Evolutionary conservation across 2,329 filamentous ascomycete genomes (phyloP), one percentile per base, ranked within the genome.

Genomic region (Erysiphe neolycopersici): DNA sequence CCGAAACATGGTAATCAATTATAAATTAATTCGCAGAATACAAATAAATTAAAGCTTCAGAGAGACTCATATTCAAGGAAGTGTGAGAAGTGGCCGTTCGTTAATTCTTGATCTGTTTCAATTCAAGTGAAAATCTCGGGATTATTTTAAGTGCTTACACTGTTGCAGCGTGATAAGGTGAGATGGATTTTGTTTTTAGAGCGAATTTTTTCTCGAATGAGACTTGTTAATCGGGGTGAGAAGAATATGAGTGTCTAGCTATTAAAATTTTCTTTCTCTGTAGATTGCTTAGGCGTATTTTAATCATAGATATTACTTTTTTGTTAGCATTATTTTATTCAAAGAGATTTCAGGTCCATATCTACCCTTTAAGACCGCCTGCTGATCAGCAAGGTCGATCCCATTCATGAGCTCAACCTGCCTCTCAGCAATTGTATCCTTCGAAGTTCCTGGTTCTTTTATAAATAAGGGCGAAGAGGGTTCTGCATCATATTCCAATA

Each of bases 401-500:
- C 67, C 67, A 50, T 66, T 64, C 44, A 69, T 62, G 30, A 63
- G 62, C 61, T 68, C 53, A 65, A 67, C 49, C 58, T 41, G 44
- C 38, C 47, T 48, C 19, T 39, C 45, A 55, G 61, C 58, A 47
- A 63, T 64, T 53, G 59, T 60, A 53, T 60, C 58, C 52, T 57
- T 50, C 47, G 60, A 58, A 59, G 52, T 60, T 58, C 50, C 62
- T 17, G 51, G 46, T 45, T 51, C 47, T 60, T 38, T 64, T 59
- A 52, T 60, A 62, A 36, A 62, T 63, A 32, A 62, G 1, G 19
- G 11, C 59, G 41, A 62, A 59, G 40, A 62, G 50, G 45, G 58
- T 55, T 71, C 69, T 22, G 74, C 83, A 47, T 92, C 84, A 40
- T 70, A 77, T 52, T 98, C 89, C 45, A 98, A 62, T 3, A 98